Conservation (phyloP, 768 basidiomycete species). For the Suillus cothurnatus region DNA sequence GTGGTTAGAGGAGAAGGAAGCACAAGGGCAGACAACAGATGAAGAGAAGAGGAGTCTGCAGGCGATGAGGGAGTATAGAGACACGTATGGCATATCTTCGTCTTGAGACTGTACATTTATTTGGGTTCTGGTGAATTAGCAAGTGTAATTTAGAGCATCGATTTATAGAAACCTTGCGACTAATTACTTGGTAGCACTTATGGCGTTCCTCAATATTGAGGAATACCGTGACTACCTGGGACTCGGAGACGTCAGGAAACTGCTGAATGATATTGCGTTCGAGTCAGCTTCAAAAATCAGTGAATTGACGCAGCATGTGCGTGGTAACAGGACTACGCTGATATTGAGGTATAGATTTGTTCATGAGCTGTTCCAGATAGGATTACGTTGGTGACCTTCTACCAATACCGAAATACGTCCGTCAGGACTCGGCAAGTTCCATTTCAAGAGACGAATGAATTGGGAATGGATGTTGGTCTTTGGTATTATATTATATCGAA, state of each 20-base stretch:
- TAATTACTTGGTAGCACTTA: background rate
- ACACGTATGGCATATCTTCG: conserved; percentile 24
- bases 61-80: conserved; percentile 71
- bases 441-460: background rate
- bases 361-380: background rate
- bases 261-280: background rate
- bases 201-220: background rate
- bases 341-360: background rate
- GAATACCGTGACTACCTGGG: too few species aligned
- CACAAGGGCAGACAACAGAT: background rate
- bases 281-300: background rate
- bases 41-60: conserved; percentile 60
- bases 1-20: conserved; percentile 72
- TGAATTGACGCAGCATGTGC: background rate
- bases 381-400: background rate
- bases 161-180: background rate
- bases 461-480: background rate
- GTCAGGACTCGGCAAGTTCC: background rate
- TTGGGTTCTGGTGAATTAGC: background rate
- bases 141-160: background rate
- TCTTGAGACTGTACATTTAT: background rate
- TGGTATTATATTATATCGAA: background rate
- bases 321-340: background rate
- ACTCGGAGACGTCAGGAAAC: background rate
- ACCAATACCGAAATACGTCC: background rate